Evolutionary conservation across 148 eudicot genomes (phyloP).

Genomic region (Vaccinium corymbosum): DNA sequence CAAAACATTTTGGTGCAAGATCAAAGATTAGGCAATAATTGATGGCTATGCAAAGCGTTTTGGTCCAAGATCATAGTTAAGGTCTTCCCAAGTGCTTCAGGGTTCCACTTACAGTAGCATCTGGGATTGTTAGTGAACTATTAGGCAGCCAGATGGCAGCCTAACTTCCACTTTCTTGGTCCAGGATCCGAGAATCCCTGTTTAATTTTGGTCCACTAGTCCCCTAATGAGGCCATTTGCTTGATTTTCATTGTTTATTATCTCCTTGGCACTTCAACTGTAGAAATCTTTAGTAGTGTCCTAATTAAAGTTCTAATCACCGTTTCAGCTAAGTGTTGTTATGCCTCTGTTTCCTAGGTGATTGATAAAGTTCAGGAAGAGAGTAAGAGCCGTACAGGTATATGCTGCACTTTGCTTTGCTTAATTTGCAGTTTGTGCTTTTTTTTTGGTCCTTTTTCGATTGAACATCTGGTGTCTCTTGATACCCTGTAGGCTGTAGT

Average conservation of each 20-base stretch:
- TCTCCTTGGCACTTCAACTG: background rate
- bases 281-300: background rate
- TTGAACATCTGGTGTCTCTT: background rate
- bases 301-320: background rate
- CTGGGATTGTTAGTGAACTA: background rate
- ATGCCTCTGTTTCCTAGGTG: constrained; percentile 37
- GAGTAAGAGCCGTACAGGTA: constrained; percentile 68
- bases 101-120: background rate
- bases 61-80: background rate
- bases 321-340: constrained; percentile 12
- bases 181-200: background rate
- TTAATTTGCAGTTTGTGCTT: background rate
- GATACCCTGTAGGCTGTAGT: background rate
- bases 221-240: background rate
- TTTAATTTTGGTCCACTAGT: background rate
- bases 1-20: too few species aligned
- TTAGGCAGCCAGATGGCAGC: background rate
- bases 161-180: background rate
- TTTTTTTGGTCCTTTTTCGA: background rate
- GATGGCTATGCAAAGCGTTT: background rate
- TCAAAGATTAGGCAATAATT: background rate
- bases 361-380: constrained; percentile 90
- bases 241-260: background rate
- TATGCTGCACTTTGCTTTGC: background rate
- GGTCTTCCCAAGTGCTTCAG: background rate